Base-by-base conservation (phyloP, 257 asterid species). In the Striga asiatica region DNA sequence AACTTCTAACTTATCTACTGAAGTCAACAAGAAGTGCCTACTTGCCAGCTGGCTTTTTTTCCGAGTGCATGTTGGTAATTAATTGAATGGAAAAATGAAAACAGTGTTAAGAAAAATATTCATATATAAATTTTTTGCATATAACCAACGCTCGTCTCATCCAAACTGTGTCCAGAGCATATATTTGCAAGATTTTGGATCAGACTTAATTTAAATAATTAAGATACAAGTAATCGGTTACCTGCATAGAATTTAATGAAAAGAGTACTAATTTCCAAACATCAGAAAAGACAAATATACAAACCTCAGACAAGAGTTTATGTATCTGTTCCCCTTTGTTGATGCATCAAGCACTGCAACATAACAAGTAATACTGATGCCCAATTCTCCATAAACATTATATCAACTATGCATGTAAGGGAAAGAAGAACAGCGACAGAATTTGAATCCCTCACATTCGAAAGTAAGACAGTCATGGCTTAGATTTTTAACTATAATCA, bases 271-370 rank as follows among this genome's bases (percentile, higher is more conserved):
- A 21, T 41, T 34, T 62, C 46, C 50, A 28, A 71, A 37, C 19
- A 66, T 24, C 20, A 54, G 35, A 39, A 46, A 45, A 14, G 37
- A 51, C 20, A 14, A 64, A 39, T 50, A 55, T 41, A 0, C 68
- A 31, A 66, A 92, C 98, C 98, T 88, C 66, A 92, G 84, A 71
- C 97, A 82, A 48, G 98, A 91, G 69, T 91, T 87, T 22, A 91
- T 81, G 65, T 81, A 87, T 10, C 89, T 80, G 55, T 82, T 87
- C 69, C 98, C 98, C 73, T 88, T 88, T 5, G 98, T 81, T 9
- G 97, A 77, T 58, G 97, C 86, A 74, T 88, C 98, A 42, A 92
- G 94, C 63, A 83, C 97, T 92, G 91, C 74, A 64, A 62, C 42
- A 70, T 21, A 61, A 69, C 32, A 68, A 43, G 34, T 19, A 29